Conservation (phyloP, 805 yeast genomes). For the Zygoascus bituminiphila region DNA sequence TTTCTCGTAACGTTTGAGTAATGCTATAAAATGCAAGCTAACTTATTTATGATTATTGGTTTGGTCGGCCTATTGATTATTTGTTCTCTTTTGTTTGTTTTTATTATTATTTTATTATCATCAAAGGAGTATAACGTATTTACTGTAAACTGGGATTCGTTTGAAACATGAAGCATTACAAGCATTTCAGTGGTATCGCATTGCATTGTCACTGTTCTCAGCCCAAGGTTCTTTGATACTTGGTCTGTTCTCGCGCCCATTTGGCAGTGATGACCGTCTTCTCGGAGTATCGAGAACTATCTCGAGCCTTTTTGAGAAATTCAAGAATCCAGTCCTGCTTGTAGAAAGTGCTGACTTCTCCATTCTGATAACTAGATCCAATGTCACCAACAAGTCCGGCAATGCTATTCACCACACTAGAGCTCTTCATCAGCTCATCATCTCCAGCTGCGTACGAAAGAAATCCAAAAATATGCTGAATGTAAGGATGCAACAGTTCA, state of each 20-base stretch:
- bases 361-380: slow-evolving; percentile 76
- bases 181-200: too few species aligned
- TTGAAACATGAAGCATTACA: neutral
- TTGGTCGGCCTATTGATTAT: neutral
- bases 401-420: slow-evolving; percentile 69
- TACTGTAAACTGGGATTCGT: neutral
- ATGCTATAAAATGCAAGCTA: too few species aligned
- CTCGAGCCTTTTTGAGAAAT: slow-evolving; percentile 64
- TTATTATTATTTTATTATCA: neutral
- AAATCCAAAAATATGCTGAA: slow-evolving; percentile 63
- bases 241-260: slow-evolving; percentile 92
- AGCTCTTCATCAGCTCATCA: slow-evolving; percentile 50
- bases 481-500: slow-evolving; percentile 53
- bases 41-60: too few species aligned
- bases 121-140: neutral
- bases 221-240: slow-evolving; percentile 28
- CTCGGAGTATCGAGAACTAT: slow-evolving; percentile 33
- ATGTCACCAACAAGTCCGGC: slow-evolving; percentile 91
- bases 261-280: slow-evolving; percentile 84
- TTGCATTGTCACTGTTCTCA: neutral
- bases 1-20: slow-evolving; percentile 21
- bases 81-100: neutral
- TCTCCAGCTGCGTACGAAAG: slow-evolving; percentile 53
- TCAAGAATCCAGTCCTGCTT: slow-evolving; percentile 71
- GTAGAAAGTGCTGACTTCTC: slow-evolving; percentile 60